These are phyloP conservation scores for Kockiozyma suomiensis DNA, from an alignment of 805 yeast genomes.

Conservation along the genomic window DNA sequence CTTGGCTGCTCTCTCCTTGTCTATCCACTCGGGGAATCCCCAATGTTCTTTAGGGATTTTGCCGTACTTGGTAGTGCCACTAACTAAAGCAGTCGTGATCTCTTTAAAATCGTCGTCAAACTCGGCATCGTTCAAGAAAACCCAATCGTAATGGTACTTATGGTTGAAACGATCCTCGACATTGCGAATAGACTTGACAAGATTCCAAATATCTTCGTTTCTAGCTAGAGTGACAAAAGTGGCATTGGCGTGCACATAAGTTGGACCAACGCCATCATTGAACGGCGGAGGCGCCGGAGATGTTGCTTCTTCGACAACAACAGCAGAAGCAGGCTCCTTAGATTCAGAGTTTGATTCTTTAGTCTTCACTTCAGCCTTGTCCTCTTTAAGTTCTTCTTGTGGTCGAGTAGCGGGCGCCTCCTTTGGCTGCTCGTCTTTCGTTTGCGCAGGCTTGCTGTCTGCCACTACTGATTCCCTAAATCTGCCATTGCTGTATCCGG, in stretches of 20 bases:
- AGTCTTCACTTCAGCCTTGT: neutral
- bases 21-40: slow-evolving; percentile 83
- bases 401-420: neutral
- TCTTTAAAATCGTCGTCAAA: slow-evolving; percentile 72
- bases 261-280: slow-evolving; percentile 18
- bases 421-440: neutral
- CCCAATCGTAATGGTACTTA: slow-evolving; percentile 85
- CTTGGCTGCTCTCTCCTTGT: slow-evolving; percentile 66
- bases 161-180: slow-evolving; percentile 81
- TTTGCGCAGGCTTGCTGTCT: neutral
- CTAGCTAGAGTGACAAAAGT: slow-evolving; percentile 72
- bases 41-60: slow-evolving; percentile 76
- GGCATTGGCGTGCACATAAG: slow-evolving; percentile 49
- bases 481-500: slow-evolving; percentile 12
- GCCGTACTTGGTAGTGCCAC: slow-evolving; percentile 74
- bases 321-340: neutral
- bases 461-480: neutral
- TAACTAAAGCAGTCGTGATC: slow-evolving; percentile 54
- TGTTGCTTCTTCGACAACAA: neutral
- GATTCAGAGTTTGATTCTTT: neutral
- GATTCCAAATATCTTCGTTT: slow-evolving; percentile 61
- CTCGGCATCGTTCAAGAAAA: slow-evolving; percentile 79
- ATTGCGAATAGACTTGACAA: slow-evolving; percentile 63
- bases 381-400: neutral
- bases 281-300: slow-evolving; percentile 11